These are phyloP conservation scores for Hirschfeldia incana DNA, from an alignment of 345 rosid species.

Conservation along the genomic window DNA sequence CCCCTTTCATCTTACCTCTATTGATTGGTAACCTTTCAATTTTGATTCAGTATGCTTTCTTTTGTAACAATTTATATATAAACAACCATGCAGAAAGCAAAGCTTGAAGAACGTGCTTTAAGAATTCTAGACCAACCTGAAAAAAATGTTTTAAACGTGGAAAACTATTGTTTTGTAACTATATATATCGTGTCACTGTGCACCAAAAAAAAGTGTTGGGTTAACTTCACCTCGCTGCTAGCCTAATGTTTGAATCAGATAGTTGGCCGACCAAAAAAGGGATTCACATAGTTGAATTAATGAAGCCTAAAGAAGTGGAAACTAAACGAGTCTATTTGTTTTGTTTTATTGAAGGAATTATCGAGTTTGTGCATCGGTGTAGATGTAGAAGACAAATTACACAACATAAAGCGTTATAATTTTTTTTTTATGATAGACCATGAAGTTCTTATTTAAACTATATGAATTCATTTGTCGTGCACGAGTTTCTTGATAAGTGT, in stretches of 20 bases:
- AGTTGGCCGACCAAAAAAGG: background rate
- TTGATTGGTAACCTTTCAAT: constrained; percentile 2
- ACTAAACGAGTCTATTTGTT: background rate
- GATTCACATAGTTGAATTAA: background rate
- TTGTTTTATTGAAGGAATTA: background rate
- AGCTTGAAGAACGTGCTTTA: too few species aligned
- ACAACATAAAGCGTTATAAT: background rate
- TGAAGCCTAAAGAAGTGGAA: background rate
- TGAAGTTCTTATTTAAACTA: background rate
- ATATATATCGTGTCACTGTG: too few species aligned
- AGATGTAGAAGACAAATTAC: background rate
- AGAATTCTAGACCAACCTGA: too few species aligned
- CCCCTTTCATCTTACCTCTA: background rate
- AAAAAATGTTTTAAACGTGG: too few species aligned
- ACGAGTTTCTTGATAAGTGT: background rate
- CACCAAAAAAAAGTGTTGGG: too few species aligned
- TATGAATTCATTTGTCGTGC: background rate
- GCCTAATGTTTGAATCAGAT: background rate
- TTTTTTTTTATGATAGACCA: background rate
- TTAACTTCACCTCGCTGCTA: too few species aligned
- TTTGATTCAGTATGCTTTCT: background rate
- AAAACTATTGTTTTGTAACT: too few species aligned
- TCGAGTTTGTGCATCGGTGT: background rate
- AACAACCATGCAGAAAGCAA: too few species aligned
- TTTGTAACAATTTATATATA: background rate